Evolutionary conservation across 2,329 filamentous ascomycete genomes (phyloP), one percentile per base, ranked within the genome.

Genomic region (Nakataea oryzae): DNA sequence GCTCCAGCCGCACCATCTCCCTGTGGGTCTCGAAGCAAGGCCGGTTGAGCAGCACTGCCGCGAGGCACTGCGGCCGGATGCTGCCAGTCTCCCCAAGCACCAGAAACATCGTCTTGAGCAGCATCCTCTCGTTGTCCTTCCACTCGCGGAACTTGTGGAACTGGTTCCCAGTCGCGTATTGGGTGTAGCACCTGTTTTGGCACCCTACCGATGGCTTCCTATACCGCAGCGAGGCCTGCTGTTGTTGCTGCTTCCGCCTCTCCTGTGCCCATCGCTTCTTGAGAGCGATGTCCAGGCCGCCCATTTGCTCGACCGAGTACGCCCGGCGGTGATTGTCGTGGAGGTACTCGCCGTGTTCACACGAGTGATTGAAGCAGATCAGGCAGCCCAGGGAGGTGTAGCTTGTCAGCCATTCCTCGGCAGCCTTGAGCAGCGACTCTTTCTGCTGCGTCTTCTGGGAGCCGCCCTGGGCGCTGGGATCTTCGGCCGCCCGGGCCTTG

Each of bases 311-410:
- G n/a, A 84, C 73, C 3, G 81, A 82, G 67, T 85, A 81, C 3
- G 78, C 73, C 58, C 77, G 80, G 41, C 79, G 76, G 66, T 83
- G 81, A 63, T 82, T 81, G 60, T 80, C 79, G 8, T 72, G 70
- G 62, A 83, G 80, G 60, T 84, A 85, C 61, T 85, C 82, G 57
- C 83, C 83, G 65, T 86, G 83, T 67, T 86, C 83, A 63, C 83
- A 86, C 14, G 82, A 84, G 69, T 85, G 80, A 60, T 81, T 81
- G 67, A 78, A 82, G 70, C 83, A 86, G 60, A 85, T 79, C n/a
- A 84, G 71, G 66, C 83, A 86, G 14, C 80, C 81, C 21, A 86
- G 74, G 12, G 82, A 75, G 34, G 78, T 78, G 67, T 85, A 84
- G 1, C 81, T 85, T 59, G 80, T 79, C 28, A 86, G 68, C 47